phyloP scores from a whole-genome alignment of 2,329 filamentous ascomycete genomes.

The Scorias spongiosa region DNA sequence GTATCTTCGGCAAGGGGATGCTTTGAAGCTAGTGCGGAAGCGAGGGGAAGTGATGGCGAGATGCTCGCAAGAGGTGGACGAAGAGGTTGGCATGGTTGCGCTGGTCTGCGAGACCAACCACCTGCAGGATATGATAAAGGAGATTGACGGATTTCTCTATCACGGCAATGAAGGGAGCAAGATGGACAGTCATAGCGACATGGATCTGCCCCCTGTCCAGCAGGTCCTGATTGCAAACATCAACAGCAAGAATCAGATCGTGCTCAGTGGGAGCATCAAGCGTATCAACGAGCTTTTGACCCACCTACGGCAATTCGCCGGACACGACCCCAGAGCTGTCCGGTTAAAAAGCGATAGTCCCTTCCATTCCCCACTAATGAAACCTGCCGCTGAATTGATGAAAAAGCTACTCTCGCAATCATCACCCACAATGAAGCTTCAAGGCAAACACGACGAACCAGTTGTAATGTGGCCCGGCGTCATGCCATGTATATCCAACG shows the following conservation, averaged over 20 bases:
- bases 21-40: slow-evolving; percentile 58
- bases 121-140: slow-evolving; percentile 51
- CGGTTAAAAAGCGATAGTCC: slow-evolving; percentile 74
- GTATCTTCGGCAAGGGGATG: slow-evolving; percentile 63
- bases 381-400: slow-evolving; percentile 65
- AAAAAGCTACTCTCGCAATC: slow-evolving; percentile 43
- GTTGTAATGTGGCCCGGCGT: slow-evolving; percentile 60
- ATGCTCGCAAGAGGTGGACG: slow-evolving; percentile 52
- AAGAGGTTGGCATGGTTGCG: slow-evolving; percentile 87
- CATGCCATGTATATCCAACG: slow-evolving; percentile 73
- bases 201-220: slow-evolving; percentile 59
- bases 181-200: slow-evolving; percentile 42
- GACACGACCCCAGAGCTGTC: slow-evolving; percentile 80
- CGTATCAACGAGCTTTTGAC: slow-evolving; percentile 67
- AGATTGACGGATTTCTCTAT: slow-evolving; percentile 66
- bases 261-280: slow-evolving; percentile 74
- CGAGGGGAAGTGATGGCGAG: slow-evolving; percentile 73
- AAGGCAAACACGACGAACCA: slow-evolving; percentile 31
- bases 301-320: slow-evolving; percentile 76
- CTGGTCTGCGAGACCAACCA: slow-evolving; percentile 75
- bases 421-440: slow-evolving; percentile 38
- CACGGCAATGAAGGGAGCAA: slow-evolving; percentile 50
- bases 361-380: slow-evolving; percentile 87
- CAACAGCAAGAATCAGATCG: slow-evolving; percentile 93
- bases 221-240: slow-evolving; percentile 86